Conservation (phyloP, 2,329 filamentous ascomycete species). For the Tolypocladium ovalisporum region DNA sequence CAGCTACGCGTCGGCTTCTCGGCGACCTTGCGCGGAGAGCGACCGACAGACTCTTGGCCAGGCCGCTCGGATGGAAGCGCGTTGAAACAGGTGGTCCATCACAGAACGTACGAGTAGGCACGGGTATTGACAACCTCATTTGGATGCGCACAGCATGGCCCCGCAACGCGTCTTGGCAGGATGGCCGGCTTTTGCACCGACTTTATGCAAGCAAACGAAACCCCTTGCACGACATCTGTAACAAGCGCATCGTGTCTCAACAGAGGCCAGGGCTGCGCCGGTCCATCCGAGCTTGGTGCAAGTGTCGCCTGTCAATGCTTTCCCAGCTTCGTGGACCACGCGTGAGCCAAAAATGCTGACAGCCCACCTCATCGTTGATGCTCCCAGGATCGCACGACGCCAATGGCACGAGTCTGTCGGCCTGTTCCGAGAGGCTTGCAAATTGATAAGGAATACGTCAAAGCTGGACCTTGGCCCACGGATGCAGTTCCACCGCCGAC, state of each 20-base stretch:
- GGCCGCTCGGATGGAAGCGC: not conserved
- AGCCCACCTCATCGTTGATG: not conserved
- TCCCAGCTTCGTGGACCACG: not conserved
- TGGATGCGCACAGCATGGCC: not conserved
- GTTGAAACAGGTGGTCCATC: not conserved
- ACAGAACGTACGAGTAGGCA: not conserved
- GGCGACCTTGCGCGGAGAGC: not conserved
- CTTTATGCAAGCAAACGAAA: not conserved
- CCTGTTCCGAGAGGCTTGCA: not conserved
- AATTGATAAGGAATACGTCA: not conserved
- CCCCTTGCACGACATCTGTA: not conserved
- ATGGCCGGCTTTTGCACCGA: not conserved
- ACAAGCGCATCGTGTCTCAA: not conserved
- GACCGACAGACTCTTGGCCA: not conserved
- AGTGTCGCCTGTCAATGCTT: too few species aligned
- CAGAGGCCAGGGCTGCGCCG: not conserved
- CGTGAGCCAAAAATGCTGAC: not conserved
- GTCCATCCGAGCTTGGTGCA: too few species aligned
- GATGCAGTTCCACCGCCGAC: not conserved
- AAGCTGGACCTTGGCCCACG: not conserved
- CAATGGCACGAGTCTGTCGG: not conserved
- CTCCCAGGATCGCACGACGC: not conserved
- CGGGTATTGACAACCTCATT: not conserved
- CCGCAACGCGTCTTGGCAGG: not conserved
- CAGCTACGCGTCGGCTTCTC: not conserved